Conservation (phyloP, 305 asterid genomes). For the Stenogyne calaminthoides region DNA sequence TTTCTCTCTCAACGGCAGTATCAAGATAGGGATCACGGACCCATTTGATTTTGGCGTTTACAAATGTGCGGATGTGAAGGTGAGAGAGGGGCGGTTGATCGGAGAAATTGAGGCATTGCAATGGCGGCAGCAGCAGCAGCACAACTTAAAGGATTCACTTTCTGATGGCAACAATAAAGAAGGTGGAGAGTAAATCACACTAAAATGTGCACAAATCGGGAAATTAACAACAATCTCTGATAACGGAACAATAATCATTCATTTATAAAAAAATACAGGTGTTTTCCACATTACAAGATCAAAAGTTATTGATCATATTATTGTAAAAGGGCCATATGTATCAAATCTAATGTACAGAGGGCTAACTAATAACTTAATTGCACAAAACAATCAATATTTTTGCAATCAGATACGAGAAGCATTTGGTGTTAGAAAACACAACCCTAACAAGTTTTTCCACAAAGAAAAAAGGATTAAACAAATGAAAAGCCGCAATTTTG, state of each 20-base stretch:
- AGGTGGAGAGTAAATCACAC: constrained; percentile 20
- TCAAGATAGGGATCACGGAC: constrained; percentile 83
- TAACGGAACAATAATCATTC: too few species aligned
- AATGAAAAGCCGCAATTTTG: neutral
- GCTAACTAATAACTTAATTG: neutral
- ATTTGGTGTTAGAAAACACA: neutral
- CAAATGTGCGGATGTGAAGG: constrained; percentile 59
- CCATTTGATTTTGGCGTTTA: constrained; percentile 78
- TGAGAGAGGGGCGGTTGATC: constrained; percentile 21
- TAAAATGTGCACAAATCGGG: too few species aligned
- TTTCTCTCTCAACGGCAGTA: constrained; percentile 74
- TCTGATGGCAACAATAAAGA: constrained; percentile 21
- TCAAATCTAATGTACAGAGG: neutral
- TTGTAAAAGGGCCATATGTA: neutral
- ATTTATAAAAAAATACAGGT: neutral
- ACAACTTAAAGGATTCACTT: too few species aligned
- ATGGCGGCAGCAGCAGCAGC: neutral
- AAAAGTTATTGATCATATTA: neutral
- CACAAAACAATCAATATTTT: neutral
- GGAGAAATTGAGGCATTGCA: constrained; percentile 33
- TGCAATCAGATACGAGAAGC: constrained; percentile 13
- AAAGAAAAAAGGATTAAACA: neutral
- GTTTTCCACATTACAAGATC: constrained; percentile 1
- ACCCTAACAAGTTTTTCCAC: neutral
- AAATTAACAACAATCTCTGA: neutral